Evolutionary conservation across 2,329 filamentous ascomycete genomes (phyloP), one percentile per base, ranked within the genome.

Genomic region (Fusarium sp.): DNA sequence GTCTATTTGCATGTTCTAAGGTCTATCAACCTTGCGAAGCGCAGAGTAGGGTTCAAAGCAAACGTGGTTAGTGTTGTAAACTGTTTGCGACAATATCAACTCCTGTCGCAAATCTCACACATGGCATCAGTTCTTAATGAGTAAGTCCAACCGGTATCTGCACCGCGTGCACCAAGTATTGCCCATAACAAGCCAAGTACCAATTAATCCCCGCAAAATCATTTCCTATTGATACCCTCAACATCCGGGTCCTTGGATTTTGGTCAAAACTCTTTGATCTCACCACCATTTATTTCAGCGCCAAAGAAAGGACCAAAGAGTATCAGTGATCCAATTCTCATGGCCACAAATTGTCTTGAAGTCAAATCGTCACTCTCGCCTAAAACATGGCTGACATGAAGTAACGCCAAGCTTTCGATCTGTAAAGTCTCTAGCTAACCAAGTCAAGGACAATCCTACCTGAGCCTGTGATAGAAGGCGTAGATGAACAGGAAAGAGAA

Each of bases 131-230:
- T 4, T 8, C 18, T 3, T 6, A 46, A 58, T 37, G 5, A 45
- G 55, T 5, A 73, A 65, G 10, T 23, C 7, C 14, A 58, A 19
- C 31, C 69, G 63, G 39, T 37, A 51, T 29, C 19, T 48, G 18
- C 37, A 35, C 66, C 25, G n/a, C 5, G 52, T 16, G 27, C 33
- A 46, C 37, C 33, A 29, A 23, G 31, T 52, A 64, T 46, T 46
- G 48, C 49, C 52, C 45, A 33, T 15, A 68, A 59, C 6, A 23
- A 54, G 56, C 39, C 42, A 73, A 68, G 61, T 45, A 19, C 31
- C 31, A 39, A 42, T 33, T 21, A 10, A 38, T 65, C 69, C 69
- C 69, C 59, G 35, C 64, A n/a, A 14, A 33, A 19, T 39, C 21
- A 48, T 46, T 61, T 45, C 18, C 14, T 23, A 25, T 33, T 29